Base-by-base conservation (phyloP, 306 rosid species). In the Adenanthera pavonina region DNA sequence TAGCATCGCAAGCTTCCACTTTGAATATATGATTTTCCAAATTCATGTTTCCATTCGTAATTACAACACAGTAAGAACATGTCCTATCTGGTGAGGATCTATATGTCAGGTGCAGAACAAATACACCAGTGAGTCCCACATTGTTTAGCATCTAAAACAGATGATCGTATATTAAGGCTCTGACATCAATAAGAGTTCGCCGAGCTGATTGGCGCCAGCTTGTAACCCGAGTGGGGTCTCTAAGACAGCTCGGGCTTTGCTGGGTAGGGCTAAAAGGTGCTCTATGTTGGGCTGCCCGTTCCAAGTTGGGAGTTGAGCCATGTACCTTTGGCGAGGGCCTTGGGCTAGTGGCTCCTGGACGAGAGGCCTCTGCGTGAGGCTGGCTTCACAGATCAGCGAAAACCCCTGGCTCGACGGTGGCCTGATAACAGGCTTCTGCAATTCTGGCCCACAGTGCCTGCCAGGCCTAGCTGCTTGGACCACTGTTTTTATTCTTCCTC, bases 141-240 rank as follows among this genome's bases (percentile, higher is more conserved):
- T 10, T 1, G 65, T 1, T 0, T 59, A 25, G 0, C 20, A 8
- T 3, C 0, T 0, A 25, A 0, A 3, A 3, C 0, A 25, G 1
- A 8, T 3, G 3, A 11, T 3, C 0, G 0, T 10, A 59, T 59
- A 59, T 25, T 25, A 59, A 59, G 0, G 2, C 5, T 3, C 14
- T 20, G 15, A 25, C 12, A 0, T 0, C 1, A 8, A 0, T 0
- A 0, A 0, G 0, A 0, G 0, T 0, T 1, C 6, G 15, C 65
- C 65, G 36, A 59, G 65, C 36, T 59, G 38, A 1, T 15, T 25
- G 0, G 36, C 15, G 65, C 15, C 36, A 59, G 65, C 65, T 59
- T 59, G 36, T 59, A 25, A 59, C 65, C 65, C 16, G 10, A 9
- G 65, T 3, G 36, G 65, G 65, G 65, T 36, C 7, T 8, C 1